Conservation (phyloP, 495 filamentous ascomycete species). For the Daldinia decipiens region DNA sequence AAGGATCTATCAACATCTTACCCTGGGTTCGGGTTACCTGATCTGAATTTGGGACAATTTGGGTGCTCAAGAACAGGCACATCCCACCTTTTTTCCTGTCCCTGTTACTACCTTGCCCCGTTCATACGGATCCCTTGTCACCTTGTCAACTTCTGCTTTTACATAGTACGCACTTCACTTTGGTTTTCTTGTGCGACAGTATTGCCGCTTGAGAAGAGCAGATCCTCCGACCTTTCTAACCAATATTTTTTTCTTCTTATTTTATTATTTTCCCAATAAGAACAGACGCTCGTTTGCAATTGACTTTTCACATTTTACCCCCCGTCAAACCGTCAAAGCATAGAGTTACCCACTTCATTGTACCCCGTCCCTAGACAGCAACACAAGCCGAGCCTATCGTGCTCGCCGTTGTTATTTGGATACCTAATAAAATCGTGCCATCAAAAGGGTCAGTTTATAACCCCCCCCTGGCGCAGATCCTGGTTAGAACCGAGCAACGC, state of each 20-base stretch:
- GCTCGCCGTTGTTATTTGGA: conserved; percentile 1
- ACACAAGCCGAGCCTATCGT: conserved; percentile 8
- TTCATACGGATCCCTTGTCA: conserved; percentile 25
- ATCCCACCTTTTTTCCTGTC: conserved; percentile 40
- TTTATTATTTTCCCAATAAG: conserved; percentile 3
- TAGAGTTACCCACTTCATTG: conserved; percentile 40
- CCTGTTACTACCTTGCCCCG: conserved; percentile 35
- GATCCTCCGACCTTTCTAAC: conserved; percentile 30
- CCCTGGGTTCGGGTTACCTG: conserved; percentile 46
- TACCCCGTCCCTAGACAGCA: conserved; percentile 15
- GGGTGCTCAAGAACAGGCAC: conserved; percentile 35
- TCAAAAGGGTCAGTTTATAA: conserved; percentile 24
- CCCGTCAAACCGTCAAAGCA: conserved; percentile 29
- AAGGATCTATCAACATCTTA: conserved; percentile 33
- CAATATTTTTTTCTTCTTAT: conserved; percentile 1
- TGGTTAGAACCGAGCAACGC: conserved; percentile 41
- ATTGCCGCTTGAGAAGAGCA: conserved; percentile 19
- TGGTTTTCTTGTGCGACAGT: conserved; percentile 37
- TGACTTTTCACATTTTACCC: conserved; percentile 17
- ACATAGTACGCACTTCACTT: conserved; percentile 35
- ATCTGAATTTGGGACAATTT: conserved; percentile 42
- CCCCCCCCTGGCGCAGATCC: conserved; percentile 42
- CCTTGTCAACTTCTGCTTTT: conserved; percentile 25
- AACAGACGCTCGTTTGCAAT: conserved; percentile 40
- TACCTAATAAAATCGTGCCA: conserved; percentile 33